Evolutionary conservation across 139 green algal genomes (phyloP), one percentile per base, ranked within the genome.

Genomic region (Coccomyxa sp.): DNA sequence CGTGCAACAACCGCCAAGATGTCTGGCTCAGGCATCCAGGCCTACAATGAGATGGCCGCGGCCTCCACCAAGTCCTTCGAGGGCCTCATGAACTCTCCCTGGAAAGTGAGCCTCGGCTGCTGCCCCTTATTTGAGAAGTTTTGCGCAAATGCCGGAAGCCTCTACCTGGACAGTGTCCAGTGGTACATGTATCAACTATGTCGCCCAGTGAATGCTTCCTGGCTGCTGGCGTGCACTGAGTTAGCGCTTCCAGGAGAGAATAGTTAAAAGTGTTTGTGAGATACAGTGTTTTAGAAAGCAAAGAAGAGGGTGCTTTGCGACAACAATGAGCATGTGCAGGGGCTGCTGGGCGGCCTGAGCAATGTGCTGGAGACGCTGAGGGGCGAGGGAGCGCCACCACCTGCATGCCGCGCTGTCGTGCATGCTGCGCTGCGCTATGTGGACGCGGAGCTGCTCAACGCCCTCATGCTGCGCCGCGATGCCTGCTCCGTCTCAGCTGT

Each of bases 381-480:
- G 45, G 82, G 79, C 12, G 85, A 93, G 76, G 88, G 88, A 0
- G 84, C 86, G 59, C 89, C 90, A 0, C 79, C 87, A 1, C 84
- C 86, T 13, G 86, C 88, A 0, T 79, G 87, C 59, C 81, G 84
- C 9, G 89, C 86, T 28, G 85, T 93, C 28, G 76, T 90, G 58
- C 78, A 79, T 67, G 87, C 84, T 67, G 79, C 85, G 28, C 83
- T 93, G 71, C 77, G 84, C 76, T 92, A 89, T 81, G 80, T 93
- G 30, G 89, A 93, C 57, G 89, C 83, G 28, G 86, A 93, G 81
- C 88, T 93, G 81, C 84, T 93, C 17, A 93, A 93, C 82, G 88
- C 85, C 14, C 86, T 93, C 25, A 81, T 93, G 77, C 85, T 93
- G 81, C 79, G 90, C 10, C 81, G 90, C 4, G 89, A 93, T 77